A percentile compares a stretch with the other conserved stretches of the same genome.
phyloP scores from a whole-genome alignment of 1,284 basidiomycete species.

The Rhodotorula sp. region DNA sequence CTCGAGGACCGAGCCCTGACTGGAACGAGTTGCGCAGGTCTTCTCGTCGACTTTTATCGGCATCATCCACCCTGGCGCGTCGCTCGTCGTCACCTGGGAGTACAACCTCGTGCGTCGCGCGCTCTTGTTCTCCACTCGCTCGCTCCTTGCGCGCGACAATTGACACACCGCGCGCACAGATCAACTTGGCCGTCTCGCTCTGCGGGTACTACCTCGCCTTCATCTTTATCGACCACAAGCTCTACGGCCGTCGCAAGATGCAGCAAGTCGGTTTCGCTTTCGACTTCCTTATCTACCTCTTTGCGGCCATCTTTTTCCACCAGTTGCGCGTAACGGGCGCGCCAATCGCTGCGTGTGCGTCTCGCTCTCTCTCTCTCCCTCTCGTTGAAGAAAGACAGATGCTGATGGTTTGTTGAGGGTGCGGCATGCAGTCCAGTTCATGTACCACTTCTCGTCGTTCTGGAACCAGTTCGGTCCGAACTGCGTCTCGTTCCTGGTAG shows the following conservation, averaged over 20 bases:
- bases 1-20: too few species aligned
- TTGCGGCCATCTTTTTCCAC: slow-evolving; percentile 50
- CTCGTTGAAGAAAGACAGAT: too few species aligned
- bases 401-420: too few species aligned
- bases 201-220: slow-evolving; percentile 57
- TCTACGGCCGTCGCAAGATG: slow-evolving; percentile 48
- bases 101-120: slow-evolving; percentile 51
- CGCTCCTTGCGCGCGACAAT: background rate
- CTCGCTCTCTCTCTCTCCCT: background rate
- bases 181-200: slow-evolving; percentile 53
- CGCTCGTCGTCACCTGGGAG: slow-evolving; percentile 53
- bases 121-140: background rate
- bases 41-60: slow-evolving; percentile 53
- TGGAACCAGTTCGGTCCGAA: slow-evolving; percentile 50
- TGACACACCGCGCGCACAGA: background rate
- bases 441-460: slow-evolving; percentile 36
- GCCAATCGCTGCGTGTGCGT: slow-evolving; percentile 41
- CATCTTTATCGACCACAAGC: slow-evolving; percentile 58
- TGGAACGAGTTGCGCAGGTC: slow-evolving; percentile 22
- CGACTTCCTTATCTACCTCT: slow-evolving; percentile 47
- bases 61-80: slow-evolving; percentile 52
- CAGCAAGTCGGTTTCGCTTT: slow-evolving; percentile 53
- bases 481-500: slow-evolving; percentile 48
- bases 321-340: slow-evolving; percentile 46
- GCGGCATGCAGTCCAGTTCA: slow-evolving; percentile 40